A percentile compares a stretch with the other conserved stretches of the same genome.
These are phyloP conservation scores for Pseudogymnoascus sp. DNA, from an alignment of 2,329 filamentous ascomycete species.

Conservation along the genomic window DNA sequence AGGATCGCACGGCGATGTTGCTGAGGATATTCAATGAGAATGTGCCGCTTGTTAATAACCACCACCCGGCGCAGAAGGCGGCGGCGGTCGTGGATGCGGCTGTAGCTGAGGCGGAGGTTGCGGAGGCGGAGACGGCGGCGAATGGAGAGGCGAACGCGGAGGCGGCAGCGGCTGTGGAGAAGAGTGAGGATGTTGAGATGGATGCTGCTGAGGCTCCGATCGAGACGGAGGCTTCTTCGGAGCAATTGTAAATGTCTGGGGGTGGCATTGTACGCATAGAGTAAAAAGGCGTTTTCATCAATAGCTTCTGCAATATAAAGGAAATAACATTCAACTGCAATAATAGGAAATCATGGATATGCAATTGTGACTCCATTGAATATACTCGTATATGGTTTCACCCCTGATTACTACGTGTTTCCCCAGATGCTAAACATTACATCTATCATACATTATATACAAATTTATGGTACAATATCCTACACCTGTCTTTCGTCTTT, in stretches of 20 bases:
- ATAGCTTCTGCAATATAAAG: not conserved
- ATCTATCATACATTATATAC: slow-evolving; percentile 9
- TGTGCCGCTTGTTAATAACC: slow-evolving; percentile 63
- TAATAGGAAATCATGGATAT: not conserved
- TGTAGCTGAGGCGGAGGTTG: slow-evolving; percentile 13
- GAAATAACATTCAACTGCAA: slow-evolving; percentile 8
- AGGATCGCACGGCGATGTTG: slow-evolving; percentile 88
- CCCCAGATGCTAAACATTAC: not conserved
- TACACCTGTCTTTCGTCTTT: not conserved
- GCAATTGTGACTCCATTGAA: not conserved
- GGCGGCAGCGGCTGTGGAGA: not conserved
- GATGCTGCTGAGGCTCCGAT: slow-evolving; percentile 9
- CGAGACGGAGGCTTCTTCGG: not conserved
- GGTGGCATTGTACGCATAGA: not conserved
- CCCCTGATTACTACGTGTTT: not conserved
- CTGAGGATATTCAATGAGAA: slow-evolving; percentile 86
- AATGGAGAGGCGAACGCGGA: not conserved
- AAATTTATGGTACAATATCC: not conserved
- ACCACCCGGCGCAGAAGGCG: slow-evolving; percentile 23
- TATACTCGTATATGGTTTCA: not conserved
- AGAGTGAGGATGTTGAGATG: slow-evolving; percentile 5
- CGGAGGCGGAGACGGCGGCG: slow-evolving; percentile 11
- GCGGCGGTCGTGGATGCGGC: not conserved
- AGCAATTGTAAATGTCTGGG: slow-evolving; percentile 4
- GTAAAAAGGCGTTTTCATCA: slow-evolving; percentile 9